Evolutionary conservation across 768 basidiomycete species (phyloP).

Genomic region (Collybiopsis confluens): DNA sequence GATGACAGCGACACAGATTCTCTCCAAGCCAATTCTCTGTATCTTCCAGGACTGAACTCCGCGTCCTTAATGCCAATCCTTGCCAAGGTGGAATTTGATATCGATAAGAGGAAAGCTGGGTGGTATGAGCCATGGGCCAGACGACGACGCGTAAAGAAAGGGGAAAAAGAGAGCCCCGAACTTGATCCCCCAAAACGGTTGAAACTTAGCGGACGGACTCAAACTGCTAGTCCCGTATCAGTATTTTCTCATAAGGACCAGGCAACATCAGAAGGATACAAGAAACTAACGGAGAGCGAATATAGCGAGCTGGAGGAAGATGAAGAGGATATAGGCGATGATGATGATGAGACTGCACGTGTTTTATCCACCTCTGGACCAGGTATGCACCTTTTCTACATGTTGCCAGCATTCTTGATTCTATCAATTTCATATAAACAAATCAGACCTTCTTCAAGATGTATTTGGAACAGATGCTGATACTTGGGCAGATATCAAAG

Average conservation of each 20-base stretch:
- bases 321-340: conserved; percentile 23
- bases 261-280: not conserved
- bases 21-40: conserved; percentile 44
- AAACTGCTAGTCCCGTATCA: conserved; percentile 33
- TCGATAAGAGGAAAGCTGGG: conserved; percentile 71
- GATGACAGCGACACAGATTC: conserved; percentile 24
- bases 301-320: conserved; percentile 26
- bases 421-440: too few species aligned
- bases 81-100: conserved; percentile 94
- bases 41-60: conserved; percentile 63
- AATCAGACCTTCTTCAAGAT: conserved; percentile 40
- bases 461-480: conserved; percentile 66
- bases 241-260: conserved; percentile 15
- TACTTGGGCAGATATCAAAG: conserved; percentile 56
- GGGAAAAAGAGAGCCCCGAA: conserved; percentile 21
- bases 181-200: conserved; percentile 41
- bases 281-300: conserved; percentile 24
- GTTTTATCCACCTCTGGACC: conserved; percentile 26
- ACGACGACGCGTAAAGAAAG: conserved; percentile 29
- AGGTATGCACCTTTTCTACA: conserved; percentile 30
- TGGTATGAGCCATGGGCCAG: conserved; percentile 88
- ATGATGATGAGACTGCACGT: conserved; percentile 35
- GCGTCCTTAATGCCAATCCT: conserved; percentile 74
- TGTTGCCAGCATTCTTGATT: too few species aligned
- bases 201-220: conserved; percentile 45